phyloP scores from a whole-genome alignment of 1,139 yeast genomes.

The Saccharomyces hybrid region DNA sequence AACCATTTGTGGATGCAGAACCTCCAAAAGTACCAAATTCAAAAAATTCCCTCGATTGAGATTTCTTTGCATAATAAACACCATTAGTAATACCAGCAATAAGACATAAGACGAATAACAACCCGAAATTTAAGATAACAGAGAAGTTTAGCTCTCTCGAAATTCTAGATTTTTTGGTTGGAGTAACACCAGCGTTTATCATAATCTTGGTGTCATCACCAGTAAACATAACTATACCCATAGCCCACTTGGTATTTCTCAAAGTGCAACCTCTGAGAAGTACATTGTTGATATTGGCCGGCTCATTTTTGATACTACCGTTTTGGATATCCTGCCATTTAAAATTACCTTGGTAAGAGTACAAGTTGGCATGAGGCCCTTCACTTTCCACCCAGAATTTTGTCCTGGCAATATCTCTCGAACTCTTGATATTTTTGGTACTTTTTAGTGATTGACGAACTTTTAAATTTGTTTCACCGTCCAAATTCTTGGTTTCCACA shows the following conservation, averaged over 20 bases:
- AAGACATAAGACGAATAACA: conserved; percentile 72
- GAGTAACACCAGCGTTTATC: conserved; percentile 89
- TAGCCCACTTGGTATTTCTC: conserved; percentile 88
- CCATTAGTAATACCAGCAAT: conserved; percentile 82
- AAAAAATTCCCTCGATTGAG: conserved; percentile 57
- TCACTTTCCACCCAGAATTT: conserved; percentile 85
- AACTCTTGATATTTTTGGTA: conserved; percentile 55
- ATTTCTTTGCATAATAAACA: conserved; percentile 46
- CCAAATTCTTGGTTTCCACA: conserved; percentile 88
- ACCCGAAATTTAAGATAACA: conserved; percentile 67
- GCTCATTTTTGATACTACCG: conserved; percentile 45
- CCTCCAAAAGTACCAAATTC: conserved; percentile 61
- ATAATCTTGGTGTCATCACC: conserved; percentile 89
- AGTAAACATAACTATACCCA: conserved; percentile 83
- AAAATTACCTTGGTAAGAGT: conserved; percentile 64
- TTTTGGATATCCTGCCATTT: conserved; percentile 39
- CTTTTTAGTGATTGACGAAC: conserved; percentile 66
- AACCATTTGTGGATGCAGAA: conserved; percentile 64
- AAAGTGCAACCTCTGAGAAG: conserved; percentile 82
- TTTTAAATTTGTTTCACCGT: conserved; percentile 93
- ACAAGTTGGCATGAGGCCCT: conserved; percentile 77
- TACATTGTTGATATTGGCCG: conserved; percentile 71
- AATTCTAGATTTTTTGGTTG: conserved; percentile 78
- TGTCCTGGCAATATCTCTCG: conserved; percentile 65
- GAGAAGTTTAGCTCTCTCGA: conserved; percentile 76